These are phyloP conservation scores for Drechslerella dactyloides DNA, from an alignment of 2,329 filamentous ascomycete genomes.

Conservation along the genomic window DNA sequence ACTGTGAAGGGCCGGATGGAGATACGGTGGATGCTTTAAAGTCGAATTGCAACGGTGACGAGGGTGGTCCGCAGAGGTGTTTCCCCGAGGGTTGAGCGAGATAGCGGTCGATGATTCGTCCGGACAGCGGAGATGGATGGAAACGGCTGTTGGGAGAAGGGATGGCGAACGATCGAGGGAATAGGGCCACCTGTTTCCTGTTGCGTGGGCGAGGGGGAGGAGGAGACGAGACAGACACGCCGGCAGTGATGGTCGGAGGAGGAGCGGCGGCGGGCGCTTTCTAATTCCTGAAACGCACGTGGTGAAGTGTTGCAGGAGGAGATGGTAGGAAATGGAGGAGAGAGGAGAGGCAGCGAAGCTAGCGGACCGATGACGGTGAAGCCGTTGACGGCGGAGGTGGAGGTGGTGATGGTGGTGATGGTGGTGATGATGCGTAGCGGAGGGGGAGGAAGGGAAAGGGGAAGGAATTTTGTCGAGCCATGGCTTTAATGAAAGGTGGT, in stretches of 20 bases:
- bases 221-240: too few relatives aligned
- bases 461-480: slow-evolving; percentile 41
- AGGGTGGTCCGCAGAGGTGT: neutral
- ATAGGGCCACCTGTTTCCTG: neutral
- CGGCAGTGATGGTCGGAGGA: slow-evolving; percentile 18
- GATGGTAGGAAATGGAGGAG: neutral
- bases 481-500: slow-evolving; percentile 33
- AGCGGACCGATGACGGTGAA: slow-evolving; percentile 15
- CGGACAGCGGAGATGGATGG: neutral
- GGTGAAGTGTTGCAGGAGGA: slow-evolving; percentile 32
- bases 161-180: neutral
- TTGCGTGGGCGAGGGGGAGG: slow-evolving; percentile 3
- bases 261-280: slow-evolving; percentile 17
- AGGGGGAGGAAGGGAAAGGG: slow-evolving; percentile 29
- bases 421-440: slow-evolving; percentile 11
- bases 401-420: slow-evolving; percentile 36
- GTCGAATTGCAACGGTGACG: neutral
- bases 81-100: neutral
- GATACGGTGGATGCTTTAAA: slow-evolving; percentile 3
- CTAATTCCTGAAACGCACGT: slow-evolving; percentile 29
- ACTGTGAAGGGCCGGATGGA: neutral
- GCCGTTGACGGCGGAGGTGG: slow-evolving; percentile 13
- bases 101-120: neutral
- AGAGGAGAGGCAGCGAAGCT: slow-evolving; percentile 4
- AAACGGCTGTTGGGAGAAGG: neutral